Evolutionary conservation across 2,329 filamentous ascomycete genomes (phyloP).

Genomic region (Aspergillus uvarum): DNA sequence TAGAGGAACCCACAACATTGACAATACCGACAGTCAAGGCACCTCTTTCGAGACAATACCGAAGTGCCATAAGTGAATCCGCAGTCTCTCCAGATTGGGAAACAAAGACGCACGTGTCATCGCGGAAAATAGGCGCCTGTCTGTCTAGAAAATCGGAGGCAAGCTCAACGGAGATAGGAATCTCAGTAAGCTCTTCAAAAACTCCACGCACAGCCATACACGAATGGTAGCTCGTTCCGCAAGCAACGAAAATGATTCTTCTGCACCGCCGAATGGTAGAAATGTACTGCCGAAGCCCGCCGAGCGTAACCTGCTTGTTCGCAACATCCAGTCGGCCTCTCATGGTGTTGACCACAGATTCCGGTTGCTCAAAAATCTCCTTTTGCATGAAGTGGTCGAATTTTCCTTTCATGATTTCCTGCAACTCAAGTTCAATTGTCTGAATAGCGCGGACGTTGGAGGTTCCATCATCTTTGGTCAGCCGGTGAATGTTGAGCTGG

Average conservation of each 20-base stretch:
- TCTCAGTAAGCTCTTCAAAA: conserved; percentile 97
- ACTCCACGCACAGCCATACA: conserved; percentile 99
- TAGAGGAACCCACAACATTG: conserved; percentile 97
- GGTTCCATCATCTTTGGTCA: conserved; percentile 93
- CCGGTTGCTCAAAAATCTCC: conserved; percentile 99
- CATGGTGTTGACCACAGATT: conserved; percentile 99
- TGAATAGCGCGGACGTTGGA: conserved; percentile 98
- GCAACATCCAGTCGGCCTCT: conserved; percentile 91
- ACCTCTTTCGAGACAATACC: conserved; percentile 96
- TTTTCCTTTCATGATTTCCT: conserved; percentile 99
- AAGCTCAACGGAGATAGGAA: conserved; percentile 93
- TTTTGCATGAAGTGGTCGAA: conserved; percentile 99
- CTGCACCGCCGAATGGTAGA: conserved; percentile 93
- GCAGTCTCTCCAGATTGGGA: conserved; percentile 98
- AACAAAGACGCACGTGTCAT: conserved; percentile 98
- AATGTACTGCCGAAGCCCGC: conserved; percentile 94
- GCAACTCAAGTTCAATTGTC: conserved; percentile 96
- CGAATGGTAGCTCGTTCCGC: conserved; percentile 96
- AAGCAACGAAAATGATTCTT: conserved; percentile 98
- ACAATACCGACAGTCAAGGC: conserved; percentile 97
- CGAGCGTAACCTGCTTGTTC: conserved; percentile 93
- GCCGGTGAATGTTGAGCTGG: conserved; percentile 96
- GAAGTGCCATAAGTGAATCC: conserved; percentile 92
- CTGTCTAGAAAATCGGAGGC: conserved; percentile 98
- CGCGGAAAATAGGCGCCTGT: conserved; percentile 96